Percentiles rank a stretch among this genome's conserved stretches.
Conservation (phyloP, 2,329 filamentous ascomycete species). For the Aspergillus fumigatiaffinis region DNA sequence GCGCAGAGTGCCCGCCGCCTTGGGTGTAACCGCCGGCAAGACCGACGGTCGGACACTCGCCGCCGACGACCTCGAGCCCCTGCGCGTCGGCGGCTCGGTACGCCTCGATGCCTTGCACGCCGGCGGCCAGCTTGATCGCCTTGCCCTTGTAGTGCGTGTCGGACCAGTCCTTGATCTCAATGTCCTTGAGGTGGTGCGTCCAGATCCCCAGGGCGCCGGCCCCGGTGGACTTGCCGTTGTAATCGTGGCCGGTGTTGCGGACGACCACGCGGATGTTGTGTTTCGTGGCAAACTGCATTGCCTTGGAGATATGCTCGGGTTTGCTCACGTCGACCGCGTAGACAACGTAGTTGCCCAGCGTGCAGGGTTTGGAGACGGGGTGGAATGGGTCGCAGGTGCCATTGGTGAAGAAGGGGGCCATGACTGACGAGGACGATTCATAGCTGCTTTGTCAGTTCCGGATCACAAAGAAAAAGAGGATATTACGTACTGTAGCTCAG, state of each 20-base stretch:
- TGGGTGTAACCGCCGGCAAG: constrained; percentile 58
- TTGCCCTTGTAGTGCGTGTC: constrained; percentile 45
- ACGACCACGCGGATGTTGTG: constrained; percentile 51
- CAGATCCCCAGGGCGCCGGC: constrained; percentile 44
- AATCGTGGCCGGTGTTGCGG: constrained; percentile 41
- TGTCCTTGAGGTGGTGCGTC: constrained; percentile 30
- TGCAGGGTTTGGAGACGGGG: constrained; percentile 24
- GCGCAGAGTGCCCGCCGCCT: constrained; percentile 56
- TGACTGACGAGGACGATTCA: constrained; percentile 47
- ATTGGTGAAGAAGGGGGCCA: constrained; percentile 39
- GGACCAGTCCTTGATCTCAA: constrained; percentile 30
- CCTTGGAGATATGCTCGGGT: constrained; percentile 19
- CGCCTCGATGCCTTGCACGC: constrained; percentile 49
- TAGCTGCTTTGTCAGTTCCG: constrained; percentile 46
- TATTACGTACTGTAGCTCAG: constrained; percentile 42
- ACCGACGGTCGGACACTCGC: constrained; percentile 54
- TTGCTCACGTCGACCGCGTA: constrained; percentile 36
- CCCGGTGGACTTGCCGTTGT: constrained; percentile 58
- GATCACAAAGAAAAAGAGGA: not conserved
- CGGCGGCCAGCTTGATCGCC: constrained; percentile 54
- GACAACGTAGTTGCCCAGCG: constrained; percentile 24
- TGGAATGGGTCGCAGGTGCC: constrained; percentile 43
- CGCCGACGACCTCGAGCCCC: constrained; percentile 52
- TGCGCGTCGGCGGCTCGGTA: constrained; percentile 44
- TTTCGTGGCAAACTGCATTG: constrained; percentile 40